Evolutionary conservation across 2,329 filamentous ascomycete species (phyloP), one percentile per base, ranked within the genome.

Genomic region (Plenodomus tracheiphilus): DNA sequence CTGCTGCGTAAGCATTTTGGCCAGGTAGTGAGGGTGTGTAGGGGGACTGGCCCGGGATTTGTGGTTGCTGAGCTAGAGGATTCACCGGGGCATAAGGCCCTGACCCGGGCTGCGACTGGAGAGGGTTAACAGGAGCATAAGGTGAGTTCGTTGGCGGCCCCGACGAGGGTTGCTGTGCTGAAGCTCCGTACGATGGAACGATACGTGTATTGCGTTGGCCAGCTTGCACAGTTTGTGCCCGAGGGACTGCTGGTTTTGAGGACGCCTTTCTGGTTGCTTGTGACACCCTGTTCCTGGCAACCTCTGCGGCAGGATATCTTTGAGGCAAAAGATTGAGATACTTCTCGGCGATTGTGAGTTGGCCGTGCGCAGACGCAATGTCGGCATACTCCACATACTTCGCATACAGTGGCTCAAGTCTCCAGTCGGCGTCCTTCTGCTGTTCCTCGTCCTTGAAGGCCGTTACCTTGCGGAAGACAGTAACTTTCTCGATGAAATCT

Each of bases 371-470:
- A 39, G 94, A 91, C 48, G 95, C 85, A 58, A 99, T 92, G 69
- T 99, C 93, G 13, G 94, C 93, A 71, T 97, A 99, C 75, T 99
- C 94, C 21, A 89, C 87, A 69, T 99, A 99, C 75, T 96, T 96
- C 70, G 91, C 87, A 73, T 99, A 99, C 44, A 99, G 78, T 2
- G 86, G 81, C 32, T 85, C 82, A 51, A 99, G 84, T 76, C 96
- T 97, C 93, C 93, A 99, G 61, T 87, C 89, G 1, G 86, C 85
- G 9, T 83, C 79, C 60, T 89, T 83, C 39, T 77, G 75, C 56
- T 84, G 83, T 66, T 97, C 91, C 8, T 76, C 74, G 69, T 99
- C 94, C 62, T 88, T 78, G 77, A 97, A 99, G 66, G 93, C 91
- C 54, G 91, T 92, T 37, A 97, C 92, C 60, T 94, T 84, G 46